Evolutionary conservation across 1,284 basidiomycete genomes (phyloP), one percentile per base, ranked within the genome.

Genomic region (Ganoderma sinense): DNA sequence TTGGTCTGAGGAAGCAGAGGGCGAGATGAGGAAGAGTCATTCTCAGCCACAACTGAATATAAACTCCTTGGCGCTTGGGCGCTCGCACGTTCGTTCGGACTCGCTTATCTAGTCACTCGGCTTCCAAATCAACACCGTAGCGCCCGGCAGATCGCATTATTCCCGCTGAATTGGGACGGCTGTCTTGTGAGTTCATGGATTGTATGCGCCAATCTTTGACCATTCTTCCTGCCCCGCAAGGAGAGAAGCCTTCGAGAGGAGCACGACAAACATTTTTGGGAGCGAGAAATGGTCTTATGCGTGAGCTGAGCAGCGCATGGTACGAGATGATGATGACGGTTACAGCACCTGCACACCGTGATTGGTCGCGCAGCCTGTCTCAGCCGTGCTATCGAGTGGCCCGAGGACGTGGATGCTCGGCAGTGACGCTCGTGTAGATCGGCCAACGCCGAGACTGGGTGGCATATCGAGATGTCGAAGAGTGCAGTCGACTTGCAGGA

Each of bases 11-110:
- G 64, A 62, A 68, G 67, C 59, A 45, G 45, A 66, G 71, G 65
- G 66, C 43, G 59, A 36, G 65, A 64, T 43, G 59, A 23, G 63
- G 26, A 55, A 69, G 72, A 75, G 74, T 71, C 71, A 72, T 66
- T 69, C 65, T 65, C 73, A 71, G 72, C 70, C 65, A 69, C 64
- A 65, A 65, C 59, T 71, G 62, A 67, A 69, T 74, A 76, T 69
- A 71, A 66, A 62, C 59, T 20, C 61, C 63, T 73, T 67, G 67
- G 68, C 72, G 71, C 70, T 39, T 40, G 63, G 59, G 45, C 61
- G 45, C 72, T 77, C 76, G 76, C 76, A 77, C 76, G 76, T 77
- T 73, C 72, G 75, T 74, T 56, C 69, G 69, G 64, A 71, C 53
- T 64, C 48, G 58, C 63, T 67, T 51, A 69, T 68, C 69, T 71